Base-by-base conservation (phyloP, 2,329 filamentous ascomycete species). In the Cytospora paraplurivora region DNA sequence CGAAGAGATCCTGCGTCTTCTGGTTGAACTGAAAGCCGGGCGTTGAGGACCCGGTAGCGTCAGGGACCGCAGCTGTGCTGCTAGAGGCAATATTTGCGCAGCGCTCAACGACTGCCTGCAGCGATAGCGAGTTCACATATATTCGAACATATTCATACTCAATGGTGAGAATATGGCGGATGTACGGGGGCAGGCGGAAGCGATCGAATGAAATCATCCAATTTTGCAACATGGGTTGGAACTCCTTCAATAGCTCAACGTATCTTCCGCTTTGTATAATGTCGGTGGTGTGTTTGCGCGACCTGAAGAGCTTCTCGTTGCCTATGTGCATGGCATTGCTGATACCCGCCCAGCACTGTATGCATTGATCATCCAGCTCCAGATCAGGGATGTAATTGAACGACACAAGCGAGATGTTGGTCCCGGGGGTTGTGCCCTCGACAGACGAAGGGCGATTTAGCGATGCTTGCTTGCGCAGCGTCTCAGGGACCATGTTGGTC, bases 101-200 rank as follows among this genome's bases (percentile, higher is more conserved):
- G 65, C 93, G 87, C 76, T 97, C 94, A 7, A 98, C 92, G 4
- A 98, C 93, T 27, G 95, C 95, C 77, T 99, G 95, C 1, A 99
- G 80, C 2, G 93, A 93, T 1, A 99, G 82, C 0, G 93, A 97
- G 75, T 98, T 97, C 78, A 97, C 85, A 73, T 98, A 98, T 57
- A 97, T 90, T 71, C 94, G 87, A 33, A 94, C 92, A 73, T 97
- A 97, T 72, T 98, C 92, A 72, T 95, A 97, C 78, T 99, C 95
- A 68, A 98, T 97, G 8, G 87, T 89, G 35, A 99, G 81, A 64
- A 98, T 93, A 73, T 93, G 87, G 35, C 84, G 79, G 68, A 87
- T 88, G 67, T 84, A 89, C 27, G 79, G 84, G 2, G 88, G 87
- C 59, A 90, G 81, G 62, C 85, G 84, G 71, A 91, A 89, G n/a